Evolutionary conservation across 306 rosid species (phyloP), one percentile per base, ranked within the genome.

Genomic region (Inga laurina): DNA sequence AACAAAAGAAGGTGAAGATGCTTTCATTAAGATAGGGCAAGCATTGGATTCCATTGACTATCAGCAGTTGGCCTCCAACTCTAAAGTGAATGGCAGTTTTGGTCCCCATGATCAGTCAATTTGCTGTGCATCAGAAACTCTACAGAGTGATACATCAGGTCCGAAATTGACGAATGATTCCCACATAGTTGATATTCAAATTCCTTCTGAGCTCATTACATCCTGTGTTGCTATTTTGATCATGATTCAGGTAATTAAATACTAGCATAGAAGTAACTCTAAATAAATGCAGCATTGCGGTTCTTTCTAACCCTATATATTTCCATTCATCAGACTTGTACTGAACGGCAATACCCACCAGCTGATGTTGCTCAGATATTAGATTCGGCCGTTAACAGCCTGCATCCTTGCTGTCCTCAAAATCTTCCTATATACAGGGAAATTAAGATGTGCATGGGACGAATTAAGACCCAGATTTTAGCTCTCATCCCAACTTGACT

Each of bases 371-470:
- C 94, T 54, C 97, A 88, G 89, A 94, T 93, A 64, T 77, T 96
- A 76, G 98, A 93, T 86, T 87, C 95, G 27, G 99, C 98, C 0
- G 93, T 89, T 13, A 85, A 88, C 79, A 90, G 97, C 75, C 75
- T 96, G 85, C 90, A 84, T 80, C 99, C 98, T 0, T 85, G 87
- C 79, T 89, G 91, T 72, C 86, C 97, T 27, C 93, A 77, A 86
- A 96, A 96, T 81, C 88, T 92, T 76, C 94, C 90, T 34, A 86
- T 96, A 81, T 96, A 93, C 84, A 90, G 95, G 84, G 98, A 96
- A 84, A 93, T 96, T 86, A 95, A 96, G 82, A 92, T 86, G 93
- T 93, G 94, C 92, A 87, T 96, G 90, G 97, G 99, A 79, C 91
- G 92, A 87, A 91, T 96, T 87, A 92, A 93, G 89, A 93, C 98